Evolutionary conservation across 1,284 basidiomycete species (phyloP).

Genomic region (Agaricales sp.): DNA sequence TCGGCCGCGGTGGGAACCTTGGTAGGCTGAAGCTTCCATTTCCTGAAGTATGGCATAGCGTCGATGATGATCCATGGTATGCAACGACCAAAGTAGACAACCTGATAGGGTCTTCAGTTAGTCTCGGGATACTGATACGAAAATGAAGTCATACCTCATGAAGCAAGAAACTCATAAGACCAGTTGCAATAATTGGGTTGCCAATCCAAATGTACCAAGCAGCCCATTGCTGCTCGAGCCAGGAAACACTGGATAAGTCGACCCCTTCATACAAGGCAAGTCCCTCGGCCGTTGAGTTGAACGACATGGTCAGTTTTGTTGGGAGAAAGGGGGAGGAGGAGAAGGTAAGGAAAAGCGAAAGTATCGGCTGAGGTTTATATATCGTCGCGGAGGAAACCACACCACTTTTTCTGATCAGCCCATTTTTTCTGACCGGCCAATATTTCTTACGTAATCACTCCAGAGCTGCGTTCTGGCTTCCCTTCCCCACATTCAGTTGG

Average conservation of each 20-base stretch:
- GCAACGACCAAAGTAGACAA: slow-evolving; percentile 95
- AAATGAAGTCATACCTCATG: slow-evolving; percentile 68
- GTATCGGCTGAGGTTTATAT: background rate
- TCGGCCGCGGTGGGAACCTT: slow-evolving; percentile 77
- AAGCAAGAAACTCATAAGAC: slow-evolving; percentile 86
- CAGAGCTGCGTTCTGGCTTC: no score
- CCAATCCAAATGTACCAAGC: slow-evolving; percentile 80
- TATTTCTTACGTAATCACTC: no score
- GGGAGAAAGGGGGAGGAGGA: background rate
- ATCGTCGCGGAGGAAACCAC: background rate
- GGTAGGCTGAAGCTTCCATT: slow-evolving; percentile 89
- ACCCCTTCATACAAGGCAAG: slow-evolving; percentile 40
- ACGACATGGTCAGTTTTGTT: no score
- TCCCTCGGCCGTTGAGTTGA: background rate
- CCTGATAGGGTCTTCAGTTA: slow-evolving; percentile 26
- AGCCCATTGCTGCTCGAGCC: slow-evolving; percentile 74
- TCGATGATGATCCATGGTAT: slow-evolving; percentile 97
- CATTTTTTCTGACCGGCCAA: no score
- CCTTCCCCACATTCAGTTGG: no score
- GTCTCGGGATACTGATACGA: background rate
- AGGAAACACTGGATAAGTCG: slow-evolving; percentile 60
- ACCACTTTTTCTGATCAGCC: background rate
- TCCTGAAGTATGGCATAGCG: slow-evolving; percentile 84
- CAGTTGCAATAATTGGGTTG: slow-evolving; percentile 91
- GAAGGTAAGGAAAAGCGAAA: background rate